Evolutionary conservation across 2,329 filamentous ascomycete species (phyloP).

Genomic region (Phoma sp.): DNA sequence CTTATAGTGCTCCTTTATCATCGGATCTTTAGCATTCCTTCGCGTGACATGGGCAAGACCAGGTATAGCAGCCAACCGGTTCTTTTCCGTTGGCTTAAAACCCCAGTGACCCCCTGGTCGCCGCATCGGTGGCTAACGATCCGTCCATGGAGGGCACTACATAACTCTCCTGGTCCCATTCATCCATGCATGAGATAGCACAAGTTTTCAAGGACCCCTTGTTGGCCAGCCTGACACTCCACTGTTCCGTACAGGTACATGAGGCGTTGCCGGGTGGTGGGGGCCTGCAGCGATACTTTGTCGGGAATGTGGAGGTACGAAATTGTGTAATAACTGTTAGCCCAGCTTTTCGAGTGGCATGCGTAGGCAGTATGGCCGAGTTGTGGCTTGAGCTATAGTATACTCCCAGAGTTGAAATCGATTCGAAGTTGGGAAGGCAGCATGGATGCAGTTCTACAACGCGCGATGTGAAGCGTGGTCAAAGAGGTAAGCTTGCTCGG

Average conservation of each 20-base stretch:
- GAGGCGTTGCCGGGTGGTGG: not conserved
- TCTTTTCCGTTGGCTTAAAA: too few species aligned
- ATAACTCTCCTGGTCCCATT: not conserved
- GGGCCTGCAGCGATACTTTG: not conserved
- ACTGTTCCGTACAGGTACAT: not conserved
- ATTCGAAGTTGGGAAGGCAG: not conserved
- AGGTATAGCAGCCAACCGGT: too few species aligned
- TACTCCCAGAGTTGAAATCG: not conserved
- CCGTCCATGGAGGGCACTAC: too few species aligned
- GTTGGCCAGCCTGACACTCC: not conserved
- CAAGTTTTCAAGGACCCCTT: not conserved
- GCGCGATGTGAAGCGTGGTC: not conserved
- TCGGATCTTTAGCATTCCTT: too few species aligned
- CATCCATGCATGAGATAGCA: not conserved
- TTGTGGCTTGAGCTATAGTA: not conserved
- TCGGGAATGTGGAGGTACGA: not conserved
- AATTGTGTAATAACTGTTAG: not conserved
- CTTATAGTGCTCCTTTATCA: not conserved
- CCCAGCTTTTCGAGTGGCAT: not conserved
- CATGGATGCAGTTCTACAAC: not conserved
- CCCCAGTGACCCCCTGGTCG: too few species aligned
- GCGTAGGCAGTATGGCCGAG: too few species aligned
- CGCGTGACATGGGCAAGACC: too few species aligned
- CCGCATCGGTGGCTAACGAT: too few species aligned
- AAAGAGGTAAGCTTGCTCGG: slow-evolving; percentile 7